Evolutionary conservation across 2,329 filamentous ascomycete species (phyloP).

Genomic region (Dothideomycetes sp.): DNA sequence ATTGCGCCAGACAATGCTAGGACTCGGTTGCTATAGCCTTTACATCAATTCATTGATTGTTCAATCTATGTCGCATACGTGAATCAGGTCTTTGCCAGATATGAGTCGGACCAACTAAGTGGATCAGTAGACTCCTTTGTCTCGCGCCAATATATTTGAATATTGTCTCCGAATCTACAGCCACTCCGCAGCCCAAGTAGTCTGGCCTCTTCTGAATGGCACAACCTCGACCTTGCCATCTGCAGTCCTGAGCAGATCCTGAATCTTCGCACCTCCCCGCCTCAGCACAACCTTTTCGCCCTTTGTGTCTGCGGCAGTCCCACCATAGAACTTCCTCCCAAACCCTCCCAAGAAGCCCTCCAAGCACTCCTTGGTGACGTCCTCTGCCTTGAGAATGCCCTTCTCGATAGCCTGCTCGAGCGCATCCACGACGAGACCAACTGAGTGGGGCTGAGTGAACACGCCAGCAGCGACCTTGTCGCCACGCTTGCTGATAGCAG

Average conservation of each 20-base stretch:
- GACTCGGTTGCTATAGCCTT: too few relatives aligned
- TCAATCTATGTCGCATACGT: too few relatives aligned
- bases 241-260: constrained; percentile 42
- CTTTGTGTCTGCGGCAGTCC: constrained; percentile 31
- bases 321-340: constrained; percentile 45
- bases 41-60: too few relatives aligned
- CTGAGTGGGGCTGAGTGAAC: constrained; percentile 65
- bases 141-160: too few relatives aligned
- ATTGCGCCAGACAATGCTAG: too few relatives aligned
- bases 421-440: constrained; percentile 54
- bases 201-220: constrained; percentile 52
- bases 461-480: constrained; percentile 57
- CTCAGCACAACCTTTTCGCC: constrained; percentile 45
- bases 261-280: constrained; percentile 44
- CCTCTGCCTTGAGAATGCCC: constrained; percentile 41
- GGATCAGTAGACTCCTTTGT: too few relatives aligned
- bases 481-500: constrained; percentile 48
- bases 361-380: constrained; percentile 43
- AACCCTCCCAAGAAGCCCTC: constrained; percentile 47
- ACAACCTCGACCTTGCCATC: constrained; percentile 48
- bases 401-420: constrained; percentile 51
- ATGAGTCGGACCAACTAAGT: too few relatives aligned
- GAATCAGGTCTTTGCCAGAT: too few relatives aligned
- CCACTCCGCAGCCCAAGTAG: constrained; percentile 46
- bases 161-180: constrained; percentile 3